Percentiles rank a stretch among this genome's conserved stretches.
phyloP scores from a whole-genome alignment of 2,329 filamentous ascomycete genomes.

The Neophaeococcomyces aloes region DNA sequence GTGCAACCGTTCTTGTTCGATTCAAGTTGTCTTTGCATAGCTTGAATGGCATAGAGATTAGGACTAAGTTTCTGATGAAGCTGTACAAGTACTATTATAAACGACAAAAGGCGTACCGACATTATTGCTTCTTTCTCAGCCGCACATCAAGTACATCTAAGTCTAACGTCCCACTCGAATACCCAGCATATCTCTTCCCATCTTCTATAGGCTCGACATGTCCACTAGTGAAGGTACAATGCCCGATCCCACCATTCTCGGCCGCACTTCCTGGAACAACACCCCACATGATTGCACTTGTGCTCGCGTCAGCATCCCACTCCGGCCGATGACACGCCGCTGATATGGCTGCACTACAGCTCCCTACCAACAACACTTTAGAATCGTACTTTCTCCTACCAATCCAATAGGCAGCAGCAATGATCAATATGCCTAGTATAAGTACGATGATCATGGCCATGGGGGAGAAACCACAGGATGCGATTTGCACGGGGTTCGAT shows the following conservation, averaged over 20 bases:
- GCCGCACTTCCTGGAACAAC: constrained; percentile 11
- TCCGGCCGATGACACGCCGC: constrained; percentile 25
- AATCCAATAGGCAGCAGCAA: constrained; percentile 12
- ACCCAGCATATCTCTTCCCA: too few relatives aligned
- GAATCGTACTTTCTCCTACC: constrained; percentile 17
- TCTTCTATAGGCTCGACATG: constrained; percentile 10
- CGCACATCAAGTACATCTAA: too few relatives aligned
- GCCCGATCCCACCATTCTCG: constrained; percentile 17
- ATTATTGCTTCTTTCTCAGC: too few relatives aligned
- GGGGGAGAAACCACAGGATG: constrained; percentile 20
- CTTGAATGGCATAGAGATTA: too few relatives aligned
- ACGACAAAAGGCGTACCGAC: too few relatives aligned
- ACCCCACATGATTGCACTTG: constrained; percentile 22
- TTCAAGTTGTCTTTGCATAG: too few relatives aligned
- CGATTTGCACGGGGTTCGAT: constrained; percentile 8
- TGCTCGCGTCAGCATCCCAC: constrained; percentile 16
- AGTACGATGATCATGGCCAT: constrained; percentile 18
- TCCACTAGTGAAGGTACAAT: constrained; percentile 21
- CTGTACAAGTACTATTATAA: too few relatives aligned
- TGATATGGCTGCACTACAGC: constrained; percentile 27
- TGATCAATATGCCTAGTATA: constrained; percentile 10
- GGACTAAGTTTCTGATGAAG: too few relatives aligned
- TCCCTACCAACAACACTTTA: constrained; percentile 24
- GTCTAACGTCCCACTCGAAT: too few relatives aligned
- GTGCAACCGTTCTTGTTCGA: too few relatives aligned